These are phyloP conservation scores for Tuber calosporum DNA, from an alignment of 495 filamentous ascomycete species.

Conservation along the genomic window DNA sequence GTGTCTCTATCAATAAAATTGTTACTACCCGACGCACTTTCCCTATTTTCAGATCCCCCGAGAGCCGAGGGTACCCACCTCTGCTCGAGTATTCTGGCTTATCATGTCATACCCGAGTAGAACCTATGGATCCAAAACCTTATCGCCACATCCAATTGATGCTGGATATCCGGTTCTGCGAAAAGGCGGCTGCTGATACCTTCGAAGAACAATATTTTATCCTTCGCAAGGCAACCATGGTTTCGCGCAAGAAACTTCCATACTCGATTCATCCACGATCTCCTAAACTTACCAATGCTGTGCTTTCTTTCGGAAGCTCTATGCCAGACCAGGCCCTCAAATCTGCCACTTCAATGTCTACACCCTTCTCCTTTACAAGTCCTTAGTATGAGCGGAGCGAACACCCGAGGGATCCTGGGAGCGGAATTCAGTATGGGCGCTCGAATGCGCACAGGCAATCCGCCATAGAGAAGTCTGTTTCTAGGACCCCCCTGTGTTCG, in stretches of 20 bases:
- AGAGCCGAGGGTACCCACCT: constrained; percentile 19
- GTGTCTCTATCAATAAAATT: too few relatives aligned
- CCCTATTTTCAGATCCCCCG: constrained; percentile 15
- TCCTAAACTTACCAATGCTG: constrained; percentile 19
- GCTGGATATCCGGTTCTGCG: constrained; percentile 23
- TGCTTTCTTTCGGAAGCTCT: constrained; percentile 19
- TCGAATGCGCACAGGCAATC: too few relatives aligned
- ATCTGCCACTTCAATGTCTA: constrained; percentile 30
- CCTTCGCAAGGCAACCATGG: constrained; percentile 6
- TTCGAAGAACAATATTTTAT: constrained; percentile 6
- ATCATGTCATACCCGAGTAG: constrained; percentile 24
- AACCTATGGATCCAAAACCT: constrained; percentile 35
- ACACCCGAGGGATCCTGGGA: too few relatives aligned
- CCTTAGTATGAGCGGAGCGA: too few relatives aligned
- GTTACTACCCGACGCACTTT: too few relatives aligned
- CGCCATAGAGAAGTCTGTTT: too few relatives aligned
- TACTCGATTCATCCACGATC: constrained; percentile 32
- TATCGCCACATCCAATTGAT: constrained; percentile 27
- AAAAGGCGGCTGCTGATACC: constrained; percentile 19
- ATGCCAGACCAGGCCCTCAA: constrained; percentile 25
- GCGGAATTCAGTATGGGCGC: too few relatives aligned
- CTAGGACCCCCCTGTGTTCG: too few relatives aligned
- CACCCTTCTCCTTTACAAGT: constrained; percentile 12
- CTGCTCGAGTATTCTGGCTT: constrained; percentile 13
- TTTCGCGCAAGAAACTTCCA: constrained; percentile 24